A percentile compares a stretch with the other conserved stretches of the same genome.
Evolutionary conservation across 2,329 filamentous ascomycete genomes (phyloP).

Genomic region (Blastomyces parvus): DNA sequence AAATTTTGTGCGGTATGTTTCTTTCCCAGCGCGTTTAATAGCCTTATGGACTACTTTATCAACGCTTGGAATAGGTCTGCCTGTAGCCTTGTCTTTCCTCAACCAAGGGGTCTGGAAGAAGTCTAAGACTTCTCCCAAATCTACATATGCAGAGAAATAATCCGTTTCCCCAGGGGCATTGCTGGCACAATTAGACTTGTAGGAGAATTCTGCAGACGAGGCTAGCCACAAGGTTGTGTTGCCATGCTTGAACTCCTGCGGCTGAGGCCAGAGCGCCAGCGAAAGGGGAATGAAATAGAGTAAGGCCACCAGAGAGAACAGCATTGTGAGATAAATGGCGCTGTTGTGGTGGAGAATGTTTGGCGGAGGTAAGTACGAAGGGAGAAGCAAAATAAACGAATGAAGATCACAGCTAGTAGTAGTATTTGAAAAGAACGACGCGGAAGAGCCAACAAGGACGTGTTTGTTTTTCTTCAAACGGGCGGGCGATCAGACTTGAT

Average conservation of each 20-base stretch:
- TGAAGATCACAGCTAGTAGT: background rate
- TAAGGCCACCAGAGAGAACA: background rate
- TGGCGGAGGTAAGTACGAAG: background rate
- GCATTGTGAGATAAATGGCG: conserved; percentile 1
- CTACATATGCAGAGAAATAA: conserved; percentile 6
- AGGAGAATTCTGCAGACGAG: conserved; percentile 12
- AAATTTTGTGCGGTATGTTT: conserved; percentile 19
- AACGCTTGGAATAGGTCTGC: conserved; percentile 12
- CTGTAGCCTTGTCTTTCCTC: background rate
- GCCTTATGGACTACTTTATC: conserved; percentile 16
- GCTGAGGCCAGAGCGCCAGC: conserved; percentile 15
- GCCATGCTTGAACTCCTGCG: conserved; percentile 13
- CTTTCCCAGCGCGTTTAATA: conserved; percentile 16
- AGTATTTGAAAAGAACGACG: background rate
- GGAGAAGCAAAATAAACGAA: background rate
- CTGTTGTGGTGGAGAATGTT: background rate
- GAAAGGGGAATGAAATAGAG: conserved; percentile 2
- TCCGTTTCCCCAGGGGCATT: background rate
- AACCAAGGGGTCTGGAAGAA: conserved; percentile 4
- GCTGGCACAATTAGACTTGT: background rate
- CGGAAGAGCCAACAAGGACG: background rate
- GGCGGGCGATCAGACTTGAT: background rate
- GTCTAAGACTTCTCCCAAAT: conserved; percentile 1
- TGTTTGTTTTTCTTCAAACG: background rate
- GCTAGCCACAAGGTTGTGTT: conserved; percentile 14